phyloP scores from a whole-genome alignment of 176 grass and related monocot species.

The Zoysia pacifica region DNA sequence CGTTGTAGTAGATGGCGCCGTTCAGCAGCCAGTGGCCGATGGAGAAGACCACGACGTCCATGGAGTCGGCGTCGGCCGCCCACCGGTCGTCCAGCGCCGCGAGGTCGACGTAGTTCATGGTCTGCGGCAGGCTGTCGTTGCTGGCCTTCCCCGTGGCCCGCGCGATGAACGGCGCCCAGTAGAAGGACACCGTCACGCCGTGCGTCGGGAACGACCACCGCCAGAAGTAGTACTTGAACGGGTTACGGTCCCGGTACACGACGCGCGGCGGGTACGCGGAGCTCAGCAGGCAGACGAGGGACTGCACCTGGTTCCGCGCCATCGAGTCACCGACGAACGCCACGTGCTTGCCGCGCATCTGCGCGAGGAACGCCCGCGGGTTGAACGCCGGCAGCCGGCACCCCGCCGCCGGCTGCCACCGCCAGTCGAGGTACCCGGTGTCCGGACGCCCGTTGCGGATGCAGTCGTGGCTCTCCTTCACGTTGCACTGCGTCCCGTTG shows the following conservation, averaged over 20 bases:
- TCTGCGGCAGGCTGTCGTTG: background rate
- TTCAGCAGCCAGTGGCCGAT: conserved; percentile 64
- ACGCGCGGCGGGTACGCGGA: conserved; percentile 23
- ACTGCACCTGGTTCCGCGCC: conserved; percentile 58
- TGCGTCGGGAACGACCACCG: conserved; percentile 39
- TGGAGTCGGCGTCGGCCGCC: conserved; percentile 37
- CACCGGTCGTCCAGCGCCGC: conserved; percentile 32
- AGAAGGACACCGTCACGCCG: conserved; percentile 46
- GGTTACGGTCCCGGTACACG: conserved; percentile 3
- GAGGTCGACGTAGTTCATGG: conserved; percentile 35
- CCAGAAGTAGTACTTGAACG: conserved; percentile 26
- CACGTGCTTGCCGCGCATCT: conserved; percentile 32
- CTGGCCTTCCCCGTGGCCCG: conserved; percentile 17
- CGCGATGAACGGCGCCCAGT: conserved; percentile 55
- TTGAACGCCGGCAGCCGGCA: conserved; percentile 44
- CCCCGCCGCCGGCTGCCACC: conserved; percentile 38
- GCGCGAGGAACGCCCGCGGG: conserved; percentile 24
- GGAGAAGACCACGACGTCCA: conserved; percentile 52
- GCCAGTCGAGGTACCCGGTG: conserved; percentile 53
- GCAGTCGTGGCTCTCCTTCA: conserved; percentile 55
- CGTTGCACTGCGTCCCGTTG: conserved; percentile 43
- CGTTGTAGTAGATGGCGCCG: conserved; percentile 50
- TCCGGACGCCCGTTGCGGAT: conserved; percentile 48
- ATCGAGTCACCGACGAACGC: conserved; percentile 58
- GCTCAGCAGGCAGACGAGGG: conserved; percentile 41